Conservation (phyloP, 208 protist species). For the Blechomonas ayalai region DNA sequence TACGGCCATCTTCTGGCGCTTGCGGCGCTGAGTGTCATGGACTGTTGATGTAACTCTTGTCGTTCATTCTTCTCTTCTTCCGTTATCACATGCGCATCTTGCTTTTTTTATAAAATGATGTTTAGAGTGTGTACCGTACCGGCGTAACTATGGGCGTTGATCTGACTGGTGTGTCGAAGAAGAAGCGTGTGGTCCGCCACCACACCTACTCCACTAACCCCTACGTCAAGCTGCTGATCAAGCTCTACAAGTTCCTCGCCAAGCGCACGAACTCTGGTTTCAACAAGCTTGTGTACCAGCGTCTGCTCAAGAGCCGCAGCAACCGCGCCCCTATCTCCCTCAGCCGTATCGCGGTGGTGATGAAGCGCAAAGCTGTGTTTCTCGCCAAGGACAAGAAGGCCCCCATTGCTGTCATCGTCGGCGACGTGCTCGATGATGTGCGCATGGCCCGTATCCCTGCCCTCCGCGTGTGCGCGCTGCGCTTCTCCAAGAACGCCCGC, state of each 20-base stretch:
- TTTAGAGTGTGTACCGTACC: too few relatives aligned
- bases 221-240: constrained; percentile 98
- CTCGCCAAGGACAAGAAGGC: constrained; percentile 70
- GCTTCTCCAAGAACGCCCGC: constrained; percentile 97
- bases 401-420: constrained; percentile 97
- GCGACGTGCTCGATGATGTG: constrained; percentile 98
- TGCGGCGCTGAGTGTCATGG: too few relatives aligned
- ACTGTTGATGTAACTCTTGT: too few relatives aligned
- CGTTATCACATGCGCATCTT: too few relatives aligned
- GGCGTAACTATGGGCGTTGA: constrained; percentile 79
- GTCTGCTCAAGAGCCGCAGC: constrained; percentile 94
- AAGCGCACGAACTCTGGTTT: constrained; percentile 97
- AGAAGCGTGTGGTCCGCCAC: constrained; percentile 89
- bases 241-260: constrained; percentile 99
- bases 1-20: too few relatives aligned
- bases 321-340: constrained; percentile 97
- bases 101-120: too few relatives aligned
- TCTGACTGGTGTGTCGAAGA: constrained; percentile 86
- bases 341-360: constrained; percentile 91
- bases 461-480: constrained; percentile 96
- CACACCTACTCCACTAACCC: constrained; percentile 94
- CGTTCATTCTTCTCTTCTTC: too few relatives aligned
- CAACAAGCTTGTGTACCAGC: constrained; percentile 97
- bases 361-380: constrained; percentile 88
- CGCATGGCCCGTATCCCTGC: constrained; percentile 95